Evolutionary conservation across 139 green algal genomes (phyloP), one percentile per base, ranked within the genome.

Genomic region (Chlorella ohadii): DNA sequence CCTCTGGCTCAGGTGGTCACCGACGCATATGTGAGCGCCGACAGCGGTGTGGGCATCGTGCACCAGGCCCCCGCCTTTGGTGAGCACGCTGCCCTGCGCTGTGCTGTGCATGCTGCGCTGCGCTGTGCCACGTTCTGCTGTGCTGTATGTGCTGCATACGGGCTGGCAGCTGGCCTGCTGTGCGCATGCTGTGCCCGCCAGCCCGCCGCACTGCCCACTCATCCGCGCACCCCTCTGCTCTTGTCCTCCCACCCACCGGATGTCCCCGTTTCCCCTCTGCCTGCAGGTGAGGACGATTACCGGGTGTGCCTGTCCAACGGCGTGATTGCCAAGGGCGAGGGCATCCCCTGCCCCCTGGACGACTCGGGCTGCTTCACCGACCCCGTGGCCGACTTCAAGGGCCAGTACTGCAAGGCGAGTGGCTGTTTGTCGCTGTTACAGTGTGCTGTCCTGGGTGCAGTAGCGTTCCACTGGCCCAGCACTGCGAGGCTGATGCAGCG

Each of bases 41-140:
- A 99, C 89, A 95, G 88, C 76, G 97, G 97, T 66, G 99, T 96
- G 22, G 97, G 97, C 38, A 87, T 99, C 0, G 97, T 99, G 66
- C 97, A 99, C 90, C 94, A 96, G 79, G 95, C 97, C 5, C 97
- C 97, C 19, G 96, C 95, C 0, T 99, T 99, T 91, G 97, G 97
- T 81, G 56, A 81, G 75, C 55, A 7, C 22, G 55, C 27, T 64
- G 28, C 71, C 17, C 20, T 55, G 67, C 22, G 20, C 34, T 34
- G 34, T 1, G 31, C 67, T 73, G 67, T 23, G 31, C 31, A 31
- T 25, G n/a, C n/a, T 25, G 65, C 31, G 65, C 31, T 41, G 64
- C 15, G 59, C 7, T 33, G 23, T 33, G 59, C 59, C 22, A 31
- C 59, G 25, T 31, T 66, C 59, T 4, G 25, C 28, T 31, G 20